A percentile compares a stretch with the other conserved stretches of the same genome.
phyloP scores from a whole-genome alignment of 2,329 filamentous ascomycete genomes.

The Arthrinium puccinioides region DNA sequence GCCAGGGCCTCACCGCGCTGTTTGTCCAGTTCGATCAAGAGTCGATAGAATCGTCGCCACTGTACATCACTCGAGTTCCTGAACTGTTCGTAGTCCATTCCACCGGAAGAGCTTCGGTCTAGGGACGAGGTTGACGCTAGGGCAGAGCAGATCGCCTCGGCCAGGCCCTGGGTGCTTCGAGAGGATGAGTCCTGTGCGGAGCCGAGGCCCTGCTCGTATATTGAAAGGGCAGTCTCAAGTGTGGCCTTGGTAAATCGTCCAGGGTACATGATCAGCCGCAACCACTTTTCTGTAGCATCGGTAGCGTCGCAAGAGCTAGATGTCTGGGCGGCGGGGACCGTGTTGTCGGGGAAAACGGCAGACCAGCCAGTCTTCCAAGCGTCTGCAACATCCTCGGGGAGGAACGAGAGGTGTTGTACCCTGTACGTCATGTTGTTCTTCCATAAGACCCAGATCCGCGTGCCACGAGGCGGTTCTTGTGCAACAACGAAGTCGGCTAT shows the following conservation, averaged over 20 bases:
- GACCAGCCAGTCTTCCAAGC: conserved; percentile 67
- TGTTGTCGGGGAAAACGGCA: conserved; percentile 55
- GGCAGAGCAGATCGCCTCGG: conserved; percentile 69
- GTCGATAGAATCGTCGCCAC: conserved; percentile 84
- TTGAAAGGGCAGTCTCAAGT: conserved; percentile 73
- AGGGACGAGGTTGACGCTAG: conserved; percentile 64
- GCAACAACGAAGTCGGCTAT: conserved; percentile 68
- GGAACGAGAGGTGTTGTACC: conserved; percentile 66
- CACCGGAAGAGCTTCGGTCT: conserved; percentile 51
- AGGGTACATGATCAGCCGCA: conserved; percentile 74
- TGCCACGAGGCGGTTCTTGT: conserved; percentile 42
- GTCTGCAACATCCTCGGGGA: conserved; percentile 53
- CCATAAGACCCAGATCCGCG: conserved; percentile 71
- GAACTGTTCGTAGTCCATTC: conserved; percentile 70
- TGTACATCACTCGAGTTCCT: conserved; percentile 68
- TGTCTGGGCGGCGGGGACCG: conserved; percentile 44
- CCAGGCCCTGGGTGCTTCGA: conserved; percentile 48
- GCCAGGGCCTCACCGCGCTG: conserved; percentile 76
- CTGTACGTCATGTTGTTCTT: conserved; percentile 77
- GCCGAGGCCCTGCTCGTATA: conserved; percentile 65
- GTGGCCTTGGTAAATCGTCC: conserved; percentile 74
- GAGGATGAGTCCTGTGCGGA: conserved; percentile 29
- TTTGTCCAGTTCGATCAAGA: conserved; percentile 80
- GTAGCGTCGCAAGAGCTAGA: conserved; percentile 58
- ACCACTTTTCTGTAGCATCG: conserved; percentile 77